Percentiles rank a stretch among this genome's conserved stretches.
Evolutionary conservation across 768 basidiomycete species (phyloP).

Genomic region (Mycena leptocephala): DNA sequence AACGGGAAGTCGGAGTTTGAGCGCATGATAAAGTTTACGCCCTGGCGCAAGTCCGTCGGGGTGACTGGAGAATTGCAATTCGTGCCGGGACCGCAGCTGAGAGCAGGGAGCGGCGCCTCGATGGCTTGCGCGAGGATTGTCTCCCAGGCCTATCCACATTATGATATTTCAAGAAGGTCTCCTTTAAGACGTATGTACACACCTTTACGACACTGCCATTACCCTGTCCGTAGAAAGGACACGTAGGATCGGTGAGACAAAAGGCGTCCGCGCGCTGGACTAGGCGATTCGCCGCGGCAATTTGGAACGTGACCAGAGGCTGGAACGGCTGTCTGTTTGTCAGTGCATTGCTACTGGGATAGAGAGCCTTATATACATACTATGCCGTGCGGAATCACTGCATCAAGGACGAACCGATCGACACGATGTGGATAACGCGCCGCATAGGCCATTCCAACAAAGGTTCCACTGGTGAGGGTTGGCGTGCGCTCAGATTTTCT

Average conservation of each 20-base stretch:
- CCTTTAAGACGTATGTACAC: not conserved
- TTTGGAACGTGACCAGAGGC: constrained; percentile 25
- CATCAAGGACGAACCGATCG: constrained; percentile 34
- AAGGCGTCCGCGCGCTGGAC: constrained; percentile 37
- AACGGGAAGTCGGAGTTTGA: constrained; percentile 23
- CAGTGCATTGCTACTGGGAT: not conserved
- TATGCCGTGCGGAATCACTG: not conserved
- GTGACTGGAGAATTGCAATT: constrained; percentile 27
- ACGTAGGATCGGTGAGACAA: constrained; percentile 31
- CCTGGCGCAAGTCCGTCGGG: constrained; percentile 23
- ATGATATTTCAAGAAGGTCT: not conserved
- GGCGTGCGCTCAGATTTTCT: not conserved
- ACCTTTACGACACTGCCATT: constrained; percentile 55
- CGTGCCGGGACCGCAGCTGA: constrained; percentile 19
- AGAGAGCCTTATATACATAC: not conserved
- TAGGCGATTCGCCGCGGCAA: constrained; percentile 35
- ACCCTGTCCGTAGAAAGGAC: constrained; percentile 37
- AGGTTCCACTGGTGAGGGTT: not conserved
- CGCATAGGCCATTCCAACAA: constrained; percentile 27
- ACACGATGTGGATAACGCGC: constrained; percentile 25
- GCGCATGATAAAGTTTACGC: not conserved
- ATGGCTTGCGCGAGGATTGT: constrained; percentile 19
- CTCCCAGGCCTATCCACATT: constrained; percentile 29
- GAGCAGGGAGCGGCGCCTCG: constrained; percentile 22
- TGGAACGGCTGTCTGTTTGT: constrained; percentile 8